Percentiles rank a stretch among this genome's conserved stretches.
phyloP scores from a whole-genome alignment of 2,329 filamentous ascomycete genomes.

The Fusarium secorum region DNA sequence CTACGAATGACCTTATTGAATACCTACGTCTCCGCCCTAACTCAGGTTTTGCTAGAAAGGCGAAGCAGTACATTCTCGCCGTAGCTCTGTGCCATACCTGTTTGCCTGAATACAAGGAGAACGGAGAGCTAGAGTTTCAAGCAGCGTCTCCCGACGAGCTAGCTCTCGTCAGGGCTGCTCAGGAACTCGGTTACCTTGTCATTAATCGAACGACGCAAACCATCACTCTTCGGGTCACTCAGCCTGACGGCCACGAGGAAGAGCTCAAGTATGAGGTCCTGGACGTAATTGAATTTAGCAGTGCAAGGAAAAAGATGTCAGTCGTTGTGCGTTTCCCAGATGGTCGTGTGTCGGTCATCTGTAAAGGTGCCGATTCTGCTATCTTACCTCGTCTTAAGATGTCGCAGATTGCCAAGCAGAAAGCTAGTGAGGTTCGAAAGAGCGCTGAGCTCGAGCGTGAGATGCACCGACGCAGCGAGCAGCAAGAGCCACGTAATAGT shows the following conservation, averaged over 20 bases:
- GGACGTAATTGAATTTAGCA: slow-evolving; percentile 91
- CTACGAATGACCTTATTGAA: slow-evolving; percentile 77
- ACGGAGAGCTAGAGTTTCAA: slow-evolving; percentile 80
- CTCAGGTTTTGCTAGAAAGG: slow-evolving; percentile 79
- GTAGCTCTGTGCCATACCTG: slow-evolving; percentile 92
- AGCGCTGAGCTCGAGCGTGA: slow-evolving; percentile 67
- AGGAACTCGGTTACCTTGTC: slow-evolving; percentile 83
- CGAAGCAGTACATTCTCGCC: slow-evolving; percentile 82
- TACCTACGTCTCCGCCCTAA: slow-evolving; percentile 80
- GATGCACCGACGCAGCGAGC: slow-evolving; percentile 63
- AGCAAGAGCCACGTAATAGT: slow-evolving; percentile 62
- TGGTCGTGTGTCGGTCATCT: slow-evolving; percentile 80
- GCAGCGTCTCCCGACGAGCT: slow-evolving; percentile 91
- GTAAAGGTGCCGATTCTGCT: slow-evolving; percentile 88
- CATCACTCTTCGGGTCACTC: slow-evolving; percentile 62
- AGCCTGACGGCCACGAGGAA: slow-evolving; percentile 49
- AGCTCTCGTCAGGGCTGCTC: slow-evolving; percentile 82
- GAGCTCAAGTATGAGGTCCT: slow-evolving; percentile 78
- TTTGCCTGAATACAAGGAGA: slow-evolving; percentile 74
- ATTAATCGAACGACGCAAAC: slow-evolving; percentile 75
- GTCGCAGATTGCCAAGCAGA: slow-evolving; percentile 76
- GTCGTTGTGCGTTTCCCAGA: slow-evolving; percentile 88
- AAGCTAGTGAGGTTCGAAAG: slow-evolving; percentile 71
- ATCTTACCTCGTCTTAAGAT: slow-evolving; percentile 80
- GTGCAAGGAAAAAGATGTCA: slow-evolving; percentile 89